Percentiles rank a stretch among this genome's conserved stretches.
Conservation (phyloP, 2,329 filamentous ascomycete species). For the Pyrenophora graminea region DNA sequence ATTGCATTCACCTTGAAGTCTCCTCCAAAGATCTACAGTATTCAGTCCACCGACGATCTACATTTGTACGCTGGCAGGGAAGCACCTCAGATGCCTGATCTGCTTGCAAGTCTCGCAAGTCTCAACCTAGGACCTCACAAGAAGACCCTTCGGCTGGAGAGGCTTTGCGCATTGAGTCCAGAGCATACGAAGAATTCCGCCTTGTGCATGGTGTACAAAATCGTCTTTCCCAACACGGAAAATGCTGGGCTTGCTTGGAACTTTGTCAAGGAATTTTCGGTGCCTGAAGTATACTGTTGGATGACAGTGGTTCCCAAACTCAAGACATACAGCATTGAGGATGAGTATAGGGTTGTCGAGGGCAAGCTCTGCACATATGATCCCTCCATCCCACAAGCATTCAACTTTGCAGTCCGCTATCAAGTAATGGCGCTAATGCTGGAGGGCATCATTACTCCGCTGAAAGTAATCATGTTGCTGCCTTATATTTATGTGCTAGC, state of each 20-base stretch:
- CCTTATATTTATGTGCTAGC: constrained; percentile 31
- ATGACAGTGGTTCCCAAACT: constrained; percentile 49
- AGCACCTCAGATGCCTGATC: neutral
- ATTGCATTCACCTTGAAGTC: constrained; percentile 46
- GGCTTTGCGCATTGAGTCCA: constrained; percentile 45
- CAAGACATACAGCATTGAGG: constrained; percentile 62
- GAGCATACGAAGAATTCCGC: constrained; percentile 48
- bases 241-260: constrained; percentile 41
- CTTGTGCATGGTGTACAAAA: constrained; percentile 58
- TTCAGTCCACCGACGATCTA: constrained; percentile 22
- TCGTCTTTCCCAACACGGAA: constrained; percentile 26
- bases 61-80: constrained; percentile 24
- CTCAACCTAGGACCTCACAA: constrained; percentile 8
- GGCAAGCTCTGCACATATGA: constrained; percentile 50
- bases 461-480: constrained; percentile 18
- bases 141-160: constrained; percentile 21
- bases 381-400: neutral
- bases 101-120: neutral
- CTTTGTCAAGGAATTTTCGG: constrained; percentile 33
- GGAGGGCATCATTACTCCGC: constrained; percentile 29
- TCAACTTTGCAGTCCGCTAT: constrained; percentile 25
- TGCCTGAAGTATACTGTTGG: constrained; percentile 19
- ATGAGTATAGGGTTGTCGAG: constrained; percentile 61
- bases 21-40: constrained; percentile 48
- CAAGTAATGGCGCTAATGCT: constrained; percentile 33